Conservation (phyloP, 441 rosid species). For the Dalechampia spathulata region DNA sequence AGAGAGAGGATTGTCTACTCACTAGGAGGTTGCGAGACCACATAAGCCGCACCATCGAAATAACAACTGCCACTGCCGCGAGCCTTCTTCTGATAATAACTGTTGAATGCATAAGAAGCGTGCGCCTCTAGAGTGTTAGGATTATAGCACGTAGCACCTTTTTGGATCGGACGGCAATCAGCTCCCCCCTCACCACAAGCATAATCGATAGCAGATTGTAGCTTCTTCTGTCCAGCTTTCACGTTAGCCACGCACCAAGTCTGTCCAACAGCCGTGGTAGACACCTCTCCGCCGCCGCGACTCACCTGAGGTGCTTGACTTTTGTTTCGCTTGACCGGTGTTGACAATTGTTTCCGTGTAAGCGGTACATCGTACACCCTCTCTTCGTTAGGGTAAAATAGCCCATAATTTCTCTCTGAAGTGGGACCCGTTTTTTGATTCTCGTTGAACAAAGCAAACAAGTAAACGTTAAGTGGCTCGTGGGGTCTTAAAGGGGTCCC, state of each 20-base stretch:
- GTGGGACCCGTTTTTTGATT: constrained; percentile 66
- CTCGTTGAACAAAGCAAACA: constrained; percentile 88
- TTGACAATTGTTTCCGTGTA: constrained; percentile 29
- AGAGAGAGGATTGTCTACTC: constrained; percentile 21
- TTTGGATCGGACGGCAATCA: constrained; percentile 70
- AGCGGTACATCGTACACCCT: constrained; percentile 69
- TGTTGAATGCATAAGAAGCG: constrained; percentile 89
- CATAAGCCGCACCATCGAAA: constrained; percentile 77
- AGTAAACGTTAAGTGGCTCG: constrained; percentile 65
- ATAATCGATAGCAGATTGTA: constrained; percentile 62
- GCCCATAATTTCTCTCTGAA: constrained; percentile 78
- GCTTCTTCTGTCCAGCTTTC: constrained; percentile 42
- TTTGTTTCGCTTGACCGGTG: constrained; percentile 26
- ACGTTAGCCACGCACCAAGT: constrained; percentile 84
- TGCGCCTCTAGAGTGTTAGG: constrained; percentile 75
- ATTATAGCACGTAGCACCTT: constrained; percentile 50
- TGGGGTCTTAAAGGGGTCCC: constrained; percentile 76
- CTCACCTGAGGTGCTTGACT: constrained; percentile 35
- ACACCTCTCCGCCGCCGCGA: constrained; percentile 32
- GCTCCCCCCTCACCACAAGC: constrained; percentile 92
- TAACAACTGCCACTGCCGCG: constrained; percentile 63
- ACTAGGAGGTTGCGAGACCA: constrained; percentile 74
- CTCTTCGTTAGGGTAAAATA: constrained; percentile 61
- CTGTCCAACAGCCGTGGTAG: constrained; percentile 32
- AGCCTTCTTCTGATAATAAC: constrained; percentile 69